Conservation (phyloP, 768 basidiomycete genomes). For the Podaxis sp. region DNA sequence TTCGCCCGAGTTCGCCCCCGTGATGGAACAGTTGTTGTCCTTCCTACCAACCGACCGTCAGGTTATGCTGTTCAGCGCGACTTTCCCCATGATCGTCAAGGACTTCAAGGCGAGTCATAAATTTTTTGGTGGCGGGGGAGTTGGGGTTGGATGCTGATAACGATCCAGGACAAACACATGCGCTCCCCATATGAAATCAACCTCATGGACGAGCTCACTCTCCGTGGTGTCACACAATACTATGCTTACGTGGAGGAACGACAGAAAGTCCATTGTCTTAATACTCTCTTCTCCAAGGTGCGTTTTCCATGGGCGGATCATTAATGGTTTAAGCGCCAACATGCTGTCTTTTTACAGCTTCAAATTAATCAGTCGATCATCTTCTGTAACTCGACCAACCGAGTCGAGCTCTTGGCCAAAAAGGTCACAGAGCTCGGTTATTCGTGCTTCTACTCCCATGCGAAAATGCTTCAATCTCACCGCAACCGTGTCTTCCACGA, state of each 20-base stretch:
- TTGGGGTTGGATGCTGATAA: neutral
- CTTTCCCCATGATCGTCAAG: constrained; percentile 98
- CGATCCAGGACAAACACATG: constrained; percentile 89
- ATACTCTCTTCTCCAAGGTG: constrained; percentile 98
- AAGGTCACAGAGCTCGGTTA: constrained; percentile 99
- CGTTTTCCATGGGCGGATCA: constrained; percentile 10
- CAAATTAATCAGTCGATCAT: constrained; percentile 99
- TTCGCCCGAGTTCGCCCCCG: constrained; percentile 95
- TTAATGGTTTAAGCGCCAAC: neutral
- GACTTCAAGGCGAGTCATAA: constrained; percentile 80
- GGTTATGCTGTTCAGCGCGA: constrained; percentile 99
- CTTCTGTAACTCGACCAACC: constrained; percentile 99
- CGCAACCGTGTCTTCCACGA: constrained; percentile 99
- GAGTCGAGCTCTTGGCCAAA: constrained; percentile 97
- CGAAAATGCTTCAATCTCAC: constrained; percentile 98
- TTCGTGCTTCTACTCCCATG: constrained; percentile 99
- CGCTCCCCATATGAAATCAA: constrained; percentile 94
- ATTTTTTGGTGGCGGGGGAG: neutral
- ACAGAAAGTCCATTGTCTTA: constrained; percentile 99
- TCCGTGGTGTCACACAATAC: constrained; percentile 98
- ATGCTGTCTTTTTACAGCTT: constrained; percentile 46
- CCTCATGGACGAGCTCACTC: constrained; percentile 98
- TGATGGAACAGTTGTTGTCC: constrained; percentile 92
- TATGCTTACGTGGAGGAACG: constrained; percentile 99
- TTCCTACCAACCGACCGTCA: constrained; percentile 84